Base-by-base conservation (phyloP, 169 alveolate genomes). In the Plasmodium malariae region DNA sequence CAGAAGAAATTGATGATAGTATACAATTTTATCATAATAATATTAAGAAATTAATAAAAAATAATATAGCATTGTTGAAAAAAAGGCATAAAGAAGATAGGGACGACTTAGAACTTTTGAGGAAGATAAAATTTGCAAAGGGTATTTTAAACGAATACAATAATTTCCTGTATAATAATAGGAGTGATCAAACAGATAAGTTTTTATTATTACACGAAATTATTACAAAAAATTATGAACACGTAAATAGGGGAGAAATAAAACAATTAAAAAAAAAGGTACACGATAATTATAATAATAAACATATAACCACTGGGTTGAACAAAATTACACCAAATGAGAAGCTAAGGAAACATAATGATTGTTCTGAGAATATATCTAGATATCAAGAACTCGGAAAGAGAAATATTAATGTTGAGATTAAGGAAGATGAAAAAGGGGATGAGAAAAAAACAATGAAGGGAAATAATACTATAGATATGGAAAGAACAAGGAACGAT, bases 41-140 rank as follows among this genome's bases (percentile, higher is more conserved):
- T 55, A 51, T 72, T 34, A 55, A 72, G 32, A 54, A 54, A 26
- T 36, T 72, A 36, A 26, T 55, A 72, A 49, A 55, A 49, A n/a
- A 55, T 21, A 40, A 72, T 32, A 72, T 40, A 7, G 34, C 6
- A 30, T 28, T 72, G 19, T 26, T 72, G 54, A 55, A 28, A 60
- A 49, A 43, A 72, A 72, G 30, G 21, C 36, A n/a, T 26, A 62
- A 30, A 32, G 71, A 72, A 37, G 65, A 72, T 72, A 72, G 19
- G 0, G 34, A 43, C 55, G 87, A 72, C 28, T 55, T 72, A 57
- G 54, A 17, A 14, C 43, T 72, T 72, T 36, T 72, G 7, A 34
- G 54, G 32, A 72, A 72, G 54, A 72, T 72, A 72, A 72, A 72
- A 72, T 72, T 32, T 51, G 87, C 87, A 32, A 72, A 72, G 9